Evolutionary conservation across 176 grass and related monocot genomes (phyloP).

Genomic region (Themeda triandra): DNA sequence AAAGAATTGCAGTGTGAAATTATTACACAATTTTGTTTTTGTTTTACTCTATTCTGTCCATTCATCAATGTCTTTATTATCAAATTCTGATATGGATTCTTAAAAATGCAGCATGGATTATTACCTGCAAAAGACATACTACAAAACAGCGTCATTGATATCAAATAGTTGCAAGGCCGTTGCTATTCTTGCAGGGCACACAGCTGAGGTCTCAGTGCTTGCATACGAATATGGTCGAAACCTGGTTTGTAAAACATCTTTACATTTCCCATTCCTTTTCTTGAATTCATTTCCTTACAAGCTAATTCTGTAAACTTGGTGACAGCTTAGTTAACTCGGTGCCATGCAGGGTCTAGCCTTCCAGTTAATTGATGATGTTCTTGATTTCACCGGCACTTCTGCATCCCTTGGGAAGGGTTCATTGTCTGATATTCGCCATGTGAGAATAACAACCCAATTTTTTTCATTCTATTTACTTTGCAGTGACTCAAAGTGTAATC

Average conservation of each 20-base stretch:
- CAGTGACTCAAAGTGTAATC: neutral
- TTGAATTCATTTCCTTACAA: neutral
- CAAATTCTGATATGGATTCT: conserved; percentile 37
- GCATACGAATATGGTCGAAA: conserved; percentile 95
- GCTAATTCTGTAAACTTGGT: neutral
- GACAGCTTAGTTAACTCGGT: conserved; percentile 3
- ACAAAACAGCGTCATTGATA: conserved; percentile 96
- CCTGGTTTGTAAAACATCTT: conserved; percentile 55
- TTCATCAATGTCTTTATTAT: neutral
- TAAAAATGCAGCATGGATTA: conserved; percentile 86
- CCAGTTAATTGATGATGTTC: conserved; percentile 93
- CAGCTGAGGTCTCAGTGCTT: conserved; percentile 77
- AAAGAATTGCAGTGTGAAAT: conserved; percentile 12
- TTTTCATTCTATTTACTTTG: neutral
- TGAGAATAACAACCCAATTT: conserved; percentile 30
- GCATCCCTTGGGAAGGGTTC: conserved; percentile 91
- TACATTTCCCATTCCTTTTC: neutral
- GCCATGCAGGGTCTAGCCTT: conserved; percentile 82
- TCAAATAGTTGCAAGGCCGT: conserved; percentile 96
- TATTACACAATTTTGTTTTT: conserved; percentile 7
- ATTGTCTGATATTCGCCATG: conserved; percentile 88
- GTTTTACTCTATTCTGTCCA: conserved; percentile 8
- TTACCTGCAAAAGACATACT: conserved; percentile 96
- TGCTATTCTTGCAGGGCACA: conserved; percentile 93
- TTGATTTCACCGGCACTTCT: conserved; percentile 93